phyloP scores from a whole-genome alignment of 768 basidiomycete species.

The Suillus ampliporus region DNA sequence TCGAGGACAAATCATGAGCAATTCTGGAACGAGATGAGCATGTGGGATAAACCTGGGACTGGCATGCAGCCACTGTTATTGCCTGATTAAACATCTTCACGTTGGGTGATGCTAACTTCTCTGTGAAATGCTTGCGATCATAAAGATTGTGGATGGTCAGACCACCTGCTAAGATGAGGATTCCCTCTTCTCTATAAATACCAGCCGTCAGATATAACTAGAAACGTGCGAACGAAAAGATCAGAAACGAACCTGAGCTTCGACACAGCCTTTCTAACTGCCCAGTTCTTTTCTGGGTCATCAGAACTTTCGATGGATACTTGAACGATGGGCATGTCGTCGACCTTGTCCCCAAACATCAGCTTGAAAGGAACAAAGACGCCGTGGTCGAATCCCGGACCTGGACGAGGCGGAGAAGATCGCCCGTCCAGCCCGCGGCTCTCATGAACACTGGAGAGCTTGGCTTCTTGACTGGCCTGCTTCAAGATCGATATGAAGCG shows the following conservation, averaged over 20 bases:
- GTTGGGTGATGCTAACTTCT: slow-evolving; percentile 49
- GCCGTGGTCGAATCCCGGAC: slow-evolving; percentile 76
- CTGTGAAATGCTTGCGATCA: slow-evolving; percentile 55
- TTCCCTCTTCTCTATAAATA: slow-evolving; percentile 57
- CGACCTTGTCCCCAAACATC: slow-evolving; percentile 75
- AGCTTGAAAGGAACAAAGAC: slow-evolving; percentile 79
- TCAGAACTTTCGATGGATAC: slow-evolving; percentile 67
- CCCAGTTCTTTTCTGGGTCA: slow-evolving; percentile 66
- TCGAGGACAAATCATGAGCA: background rate
- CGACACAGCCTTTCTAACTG: slow-evolving; percentile 62
- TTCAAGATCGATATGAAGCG: background rate
- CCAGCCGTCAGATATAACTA: background rate
- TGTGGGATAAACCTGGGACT: slow-evolving; percentile 47
- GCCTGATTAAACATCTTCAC: slow-evolving; percentile 66
- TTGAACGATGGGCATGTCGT: slow-evolving; percentile 71
- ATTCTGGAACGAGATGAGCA: background rate
- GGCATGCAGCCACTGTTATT: slow-evolving; percentile 55
- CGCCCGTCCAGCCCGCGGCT: slow-evolving; percentile 67
- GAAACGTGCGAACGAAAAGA: background rate
- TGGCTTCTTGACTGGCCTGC: slow-evolving; percentile 59
- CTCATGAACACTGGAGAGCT: slow-evolving; percentile 55
- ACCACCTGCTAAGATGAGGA: slow-evolving; percentile 74
- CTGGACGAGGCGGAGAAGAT: slow-evolving; percentile 48
- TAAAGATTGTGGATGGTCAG: slow-evolving; percentile 69
- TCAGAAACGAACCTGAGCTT: slow-evolving; percentile 53